These are phyloP conservation scores for Trametes cinnabarina DNA, from an alignment of 768 basidiomycete genomes.

Conservation along the genomic window DNA sequence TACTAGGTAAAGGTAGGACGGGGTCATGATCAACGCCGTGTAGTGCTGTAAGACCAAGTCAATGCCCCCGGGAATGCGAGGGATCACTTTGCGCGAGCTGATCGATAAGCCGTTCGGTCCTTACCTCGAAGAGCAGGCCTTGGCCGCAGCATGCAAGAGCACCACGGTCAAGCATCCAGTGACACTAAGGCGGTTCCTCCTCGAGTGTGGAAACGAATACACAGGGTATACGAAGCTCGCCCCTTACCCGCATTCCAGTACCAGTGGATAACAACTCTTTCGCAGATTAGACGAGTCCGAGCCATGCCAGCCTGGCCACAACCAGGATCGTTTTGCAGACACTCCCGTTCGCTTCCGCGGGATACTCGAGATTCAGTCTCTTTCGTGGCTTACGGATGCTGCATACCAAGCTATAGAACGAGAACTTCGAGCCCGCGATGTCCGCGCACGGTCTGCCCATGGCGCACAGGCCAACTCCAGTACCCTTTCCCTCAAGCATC, in stretches of 20 bases:
- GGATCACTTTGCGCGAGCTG: constrained; percentile 1
- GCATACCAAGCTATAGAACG: constrained; percentile 42
- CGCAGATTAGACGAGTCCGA: constrained; percentile 21
- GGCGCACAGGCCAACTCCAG: constrained; percentile 12
- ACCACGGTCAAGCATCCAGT: constrained; percentile 6
- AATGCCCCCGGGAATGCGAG: neutral
- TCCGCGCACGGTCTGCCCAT: constrained; percentile 19
- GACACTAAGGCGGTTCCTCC: constrained; percentile 5
- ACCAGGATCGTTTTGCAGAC: neutral
- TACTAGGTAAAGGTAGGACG: no score
- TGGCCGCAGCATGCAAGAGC: constrained; percentile 12
- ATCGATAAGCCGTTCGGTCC: constrained; percentile 24
- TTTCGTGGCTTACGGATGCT: constrained; percentile 49
- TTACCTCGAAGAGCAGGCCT: constrained; percentile 17
- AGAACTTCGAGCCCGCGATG: constrained; percentile 44
- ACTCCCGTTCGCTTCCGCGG: constrained; percentile 50
- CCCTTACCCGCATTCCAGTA: no score
- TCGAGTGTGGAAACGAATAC: constrained; percentile 10
- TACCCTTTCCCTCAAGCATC: constrained; percentile 33
- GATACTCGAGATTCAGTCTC: constrained; percentile 42
- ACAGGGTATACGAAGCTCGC: constrained; percentile 13
- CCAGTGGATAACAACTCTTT: neutral
- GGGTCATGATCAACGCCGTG: neutral
- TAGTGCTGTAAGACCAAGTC: no score
- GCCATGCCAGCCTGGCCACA: constrained; percentile 10